Evolutionary conservation across 257 asterid genomes (phyloP).

Genomic region (Osmanthus fragrans): DNA sequence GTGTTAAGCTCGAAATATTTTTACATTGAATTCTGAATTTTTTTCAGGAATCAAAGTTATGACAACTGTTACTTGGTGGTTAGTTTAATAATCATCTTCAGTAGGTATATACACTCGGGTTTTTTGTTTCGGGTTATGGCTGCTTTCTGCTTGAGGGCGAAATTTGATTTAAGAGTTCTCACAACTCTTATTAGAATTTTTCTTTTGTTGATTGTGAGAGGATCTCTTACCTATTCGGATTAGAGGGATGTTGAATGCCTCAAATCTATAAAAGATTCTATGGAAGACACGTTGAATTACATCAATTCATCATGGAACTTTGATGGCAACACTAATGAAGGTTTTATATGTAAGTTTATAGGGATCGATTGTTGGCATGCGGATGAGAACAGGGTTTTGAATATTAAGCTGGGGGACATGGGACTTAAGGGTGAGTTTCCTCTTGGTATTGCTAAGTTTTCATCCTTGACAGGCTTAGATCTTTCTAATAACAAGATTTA

Average conservation of each 20-base stretch:
- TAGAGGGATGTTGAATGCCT: constrained; percentile 72
- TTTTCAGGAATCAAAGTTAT: not conserved
- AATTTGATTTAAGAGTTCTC: constrained; percentile 25
- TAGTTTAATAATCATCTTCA: not conserved
- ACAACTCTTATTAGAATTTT: constrained; percentile 32
- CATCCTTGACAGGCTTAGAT: constrained; percentile 74
- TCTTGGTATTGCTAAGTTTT: constrained; percentile 45
- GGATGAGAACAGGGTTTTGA: constrained; percentile 66
- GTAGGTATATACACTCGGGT: not conserved
- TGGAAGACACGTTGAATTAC: constrained; percentile 25
- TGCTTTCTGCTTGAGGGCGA: constrained; percentile 22
- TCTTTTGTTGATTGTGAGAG: constrained; percentile 41
- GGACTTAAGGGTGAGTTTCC: constrained; percentile 82
- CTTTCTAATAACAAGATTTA: constrained; percentile 61
- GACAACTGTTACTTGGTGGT: not conserved
- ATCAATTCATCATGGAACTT: constrained; percentile 62
- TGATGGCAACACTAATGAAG: constrained; percentile 40
- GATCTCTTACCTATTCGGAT: constrained; percentile 33
- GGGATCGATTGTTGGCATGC: constrained; percentile 87
- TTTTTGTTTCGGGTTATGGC: not conserved
- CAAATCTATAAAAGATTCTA: constrained; percentile 28
- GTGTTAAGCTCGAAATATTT: not conserved
- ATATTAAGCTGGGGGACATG: constrained; percentile 62
- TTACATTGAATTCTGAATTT: not conserved
- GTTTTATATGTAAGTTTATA: constrained; percentile 61